phyloP scores from a whole-genome alignment of 2,329 filamentous ascomycete species.

The Alternaria longipes region DNA sequence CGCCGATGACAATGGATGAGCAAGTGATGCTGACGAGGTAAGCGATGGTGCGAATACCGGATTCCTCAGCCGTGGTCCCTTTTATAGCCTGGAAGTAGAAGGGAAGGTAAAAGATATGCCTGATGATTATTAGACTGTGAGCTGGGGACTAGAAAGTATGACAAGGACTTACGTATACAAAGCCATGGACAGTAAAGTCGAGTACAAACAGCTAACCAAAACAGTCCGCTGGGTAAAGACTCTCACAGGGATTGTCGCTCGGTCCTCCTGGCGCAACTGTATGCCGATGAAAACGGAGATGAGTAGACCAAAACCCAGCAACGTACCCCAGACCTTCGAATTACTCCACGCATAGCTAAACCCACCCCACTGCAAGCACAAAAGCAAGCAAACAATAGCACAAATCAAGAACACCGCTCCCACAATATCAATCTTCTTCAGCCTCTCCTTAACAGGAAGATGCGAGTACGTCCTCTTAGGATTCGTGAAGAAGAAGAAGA shows the following conservation, averaged over 20 bases:
- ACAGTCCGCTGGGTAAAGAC: conserved; percentile 51
- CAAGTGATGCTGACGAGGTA: conserved; percentile 44
- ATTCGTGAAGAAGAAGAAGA: conserved; percentile 46
- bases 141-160: too few relatives aligned
- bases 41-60: conserved; percentile 47
- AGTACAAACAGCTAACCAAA: conserved; percentile 12
- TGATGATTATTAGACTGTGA: conserved; percentile 14
- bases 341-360: conserved; percentile 60
- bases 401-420: conserved; percentile 47
- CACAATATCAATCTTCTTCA: conserved; percentile 51
- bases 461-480: conserved; percentile 39
- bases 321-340: conserved; percentile 59
- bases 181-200: too few relatives aligned
- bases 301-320: conserved; percentile 59
- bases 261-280: conserved; percentile 41
- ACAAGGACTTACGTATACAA: too few relatives aligned
- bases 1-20: conserved; percentile 40
- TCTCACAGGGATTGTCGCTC: conserved; percentile 39
- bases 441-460: conserved; percentile 41
- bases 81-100: conserved; percentile 58
- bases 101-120: conserved; percentile 51
- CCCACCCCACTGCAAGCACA: conserved; percentile 52
- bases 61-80: conserved; percentile 50
- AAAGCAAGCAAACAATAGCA: conserved; percentile 44
- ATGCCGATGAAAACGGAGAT: conserved; percentile 55